Conservation (phyloP, 768 basidiomycete genomes). For the Lanmaoa pseudosensibilis region DNA sequence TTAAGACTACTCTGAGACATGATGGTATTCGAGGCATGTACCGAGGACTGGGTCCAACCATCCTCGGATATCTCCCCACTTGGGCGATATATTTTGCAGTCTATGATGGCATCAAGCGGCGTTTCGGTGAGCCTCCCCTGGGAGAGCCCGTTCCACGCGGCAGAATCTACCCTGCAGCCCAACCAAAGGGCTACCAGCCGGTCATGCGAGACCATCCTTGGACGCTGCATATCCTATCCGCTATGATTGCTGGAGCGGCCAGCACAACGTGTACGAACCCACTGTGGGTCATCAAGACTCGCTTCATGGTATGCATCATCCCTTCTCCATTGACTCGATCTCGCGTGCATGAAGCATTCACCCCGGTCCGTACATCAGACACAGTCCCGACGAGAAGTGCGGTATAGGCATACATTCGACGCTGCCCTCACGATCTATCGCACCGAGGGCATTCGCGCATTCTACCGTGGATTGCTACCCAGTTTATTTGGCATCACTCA, state of each 20-base stretch:
- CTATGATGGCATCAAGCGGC: constrained; percentile 91
- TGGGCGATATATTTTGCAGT: constrained; percentile 99
- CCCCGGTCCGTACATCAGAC: constrained; percentile 51
- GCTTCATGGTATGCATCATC: constrained; percentile 83
- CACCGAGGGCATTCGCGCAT: constrained; percentile 81
- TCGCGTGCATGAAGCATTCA: constrained; percentile 8
- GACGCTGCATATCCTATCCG: constrained; percentile 88
- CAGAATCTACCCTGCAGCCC: constrained; percentile 75
- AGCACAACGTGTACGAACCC: constrained; percentile 96
- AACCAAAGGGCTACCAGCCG: constrained; percentile 84
- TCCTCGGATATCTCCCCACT: constrained; percentile 95
- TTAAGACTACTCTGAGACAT: constrained; percentile 53
- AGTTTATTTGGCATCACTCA: constrained; percentile 90
- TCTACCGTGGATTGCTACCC: constrained; percentile 94
- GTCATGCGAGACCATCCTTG: constrained; percentile 78
- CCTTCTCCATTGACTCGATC: neutral
- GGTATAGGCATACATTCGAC: constrained; percentile 88
- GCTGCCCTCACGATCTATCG: constrained; percentile 89
- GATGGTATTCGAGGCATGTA: constrained; percentile 90
- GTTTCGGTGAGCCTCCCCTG: constrained; percentile 68
- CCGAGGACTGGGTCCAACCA: constrained; percentile 94
- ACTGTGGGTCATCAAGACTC: constrained; percentile 98
- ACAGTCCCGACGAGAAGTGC: constrained; percentile 72
- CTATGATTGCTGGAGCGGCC: constrained; percentile 92
- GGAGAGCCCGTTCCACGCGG: constrained; percentile 39